Percentiles rank a stretch among this genome's conserved stretches.
Evolutionary conservation across 176 grass and related monocot genomes (phyloP).

Genomic region (Carex cristatella): DNA sequence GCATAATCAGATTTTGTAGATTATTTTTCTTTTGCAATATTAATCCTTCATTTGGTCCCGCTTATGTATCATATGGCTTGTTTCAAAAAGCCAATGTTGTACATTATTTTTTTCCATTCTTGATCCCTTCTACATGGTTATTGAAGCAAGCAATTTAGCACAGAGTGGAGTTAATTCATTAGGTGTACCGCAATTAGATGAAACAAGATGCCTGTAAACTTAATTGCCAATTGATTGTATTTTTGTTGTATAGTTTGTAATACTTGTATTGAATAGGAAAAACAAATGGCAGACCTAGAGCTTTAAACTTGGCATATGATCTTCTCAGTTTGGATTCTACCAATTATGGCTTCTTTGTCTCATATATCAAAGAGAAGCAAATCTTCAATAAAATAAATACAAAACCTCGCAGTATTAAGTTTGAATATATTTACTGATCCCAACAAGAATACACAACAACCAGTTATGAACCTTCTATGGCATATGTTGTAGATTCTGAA

Average conservation of each 20-base stretch:
- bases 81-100: conserved; percentile 47
- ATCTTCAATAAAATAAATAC: neutral
- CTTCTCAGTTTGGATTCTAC: neutral
- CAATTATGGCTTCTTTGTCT: neutral
- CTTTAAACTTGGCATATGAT: neutral
- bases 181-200: neutral
- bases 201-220: neutral
- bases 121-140: neutral
- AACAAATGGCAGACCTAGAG: neutral
- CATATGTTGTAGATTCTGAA: conserved; percentile 12
- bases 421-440: neutral
- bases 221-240: conserved; percentile 37
- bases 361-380: neutral
- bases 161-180: conserved; percentile 1
- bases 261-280: conserved; percentile 35
- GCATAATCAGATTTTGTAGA: conserved; percentile 40
- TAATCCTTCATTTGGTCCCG: conserved; percentile 3
- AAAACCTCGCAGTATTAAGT: neutral
- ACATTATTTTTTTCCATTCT: conserved; percentile 52
- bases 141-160: neutral
- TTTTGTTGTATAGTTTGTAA: conserved; percentile 55
- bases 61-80: neutral
- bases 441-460: neutral
- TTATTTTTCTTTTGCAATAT: conserved; percentile 14
- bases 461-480: neutral